Evolutionary conservation across 2,329 filamentous ascomycete species (phyloP).

Genomic region (Sarocladiaceae sp.): DNA sequence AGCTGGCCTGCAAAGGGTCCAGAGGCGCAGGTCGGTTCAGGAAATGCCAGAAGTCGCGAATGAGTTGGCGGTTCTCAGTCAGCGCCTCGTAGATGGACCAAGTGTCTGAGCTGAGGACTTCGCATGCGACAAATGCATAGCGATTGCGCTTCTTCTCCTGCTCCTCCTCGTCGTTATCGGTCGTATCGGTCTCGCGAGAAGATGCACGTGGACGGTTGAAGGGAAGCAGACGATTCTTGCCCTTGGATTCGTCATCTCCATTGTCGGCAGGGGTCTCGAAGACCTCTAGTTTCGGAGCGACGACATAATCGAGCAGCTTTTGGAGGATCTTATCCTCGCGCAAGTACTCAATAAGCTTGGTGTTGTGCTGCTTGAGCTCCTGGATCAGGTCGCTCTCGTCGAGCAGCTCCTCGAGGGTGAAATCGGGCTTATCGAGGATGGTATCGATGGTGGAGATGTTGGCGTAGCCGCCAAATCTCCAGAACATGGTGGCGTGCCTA

Average conservation of each 20-base stretch:
- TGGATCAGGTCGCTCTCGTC: slow-evolving; percentile 96
- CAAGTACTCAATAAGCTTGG: slow-evolving; percentile 93
- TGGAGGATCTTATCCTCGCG: slow-evolving; percentile 82
- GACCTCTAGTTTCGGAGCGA: slow-evolving; percentile 66
- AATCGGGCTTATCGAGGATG: slow-evolving; percentile 94
- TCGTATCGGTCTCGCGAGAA: slow-evolving; percentile 44
- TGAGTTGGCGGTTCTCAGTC: slow-evolving; percentile 73
- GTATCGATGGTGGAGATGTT: slow-evolving; percentile 95
- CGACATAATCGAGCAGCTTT: slow-evolving; percentile 85
- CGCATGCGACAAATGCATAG: slow-evolving; percentile 89
- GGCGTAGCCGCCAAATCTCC: slow-evolving; percentile 98
- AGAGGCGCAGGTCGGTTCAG: slow-evolving; percentile 78
- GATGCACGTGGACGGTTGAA: slow-evolving; percentile 51
- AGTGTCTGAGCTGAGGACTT: slow-evolving; percentile 90
- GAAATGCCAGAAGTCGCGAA: slow-evolving; percentile 89
- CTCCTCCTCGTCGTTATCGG: slow-evolving; percentile 61
- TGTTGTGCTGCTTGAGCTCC: slow-evolving; percentile 97
- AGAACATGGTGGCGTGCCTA: slow-evolving; percentile 78
- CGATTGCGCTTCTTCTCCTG: slow-evolving; percentile 87
- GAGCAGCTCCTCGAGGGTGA: slow-evolving; percentile 90
- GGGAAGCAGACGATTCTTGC: slow-evolving; percentile 36
- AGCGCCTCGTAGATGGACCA: slow-evolving; percentile 95
- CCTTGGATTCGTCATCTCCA: slow-evolving; percentile 45
- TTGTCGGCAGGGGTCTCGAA: slow-evolving; percentile 48
- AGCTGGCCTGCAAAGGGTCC: slow-evolving; percentile 90